These are phyloP conservation scores for Fragaria nilgerrensis DNA, from an alignment of 306 rosid genomes.

Conservation along the genomic window DNA sequence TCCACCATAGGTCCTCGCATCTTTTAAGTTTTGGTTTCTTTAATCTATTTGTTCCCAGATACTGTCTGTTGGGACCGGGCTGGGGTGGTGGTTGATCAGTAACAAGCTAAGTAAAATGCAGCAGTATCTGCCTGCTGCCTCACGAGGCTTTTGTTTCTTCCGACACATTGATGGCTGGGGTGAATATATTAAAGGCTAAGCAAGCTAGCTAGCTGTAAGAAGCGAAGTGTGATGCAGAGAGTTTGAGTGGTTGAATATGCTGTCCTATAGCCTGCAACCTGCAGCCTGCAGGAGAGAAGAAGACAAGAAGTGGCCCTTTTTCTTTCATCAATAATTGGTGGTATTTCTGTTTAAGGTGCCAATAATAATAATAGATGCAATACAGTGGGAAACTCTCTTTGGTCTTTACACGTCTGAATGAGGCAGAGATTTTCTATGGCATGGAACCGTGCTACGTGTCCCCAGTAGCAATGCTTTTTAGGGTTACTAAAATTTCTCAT, in stretches of 20 bases:
- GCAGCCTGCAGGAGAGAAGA: conserved; percentile 7
- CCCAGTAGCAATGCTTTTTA: conserved; percentile 31
- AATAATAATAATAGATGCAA: conserved; percentile 43
- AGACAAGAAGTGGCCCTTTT: conserved; percentile 11
- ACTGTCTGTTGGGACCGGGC: background rate
- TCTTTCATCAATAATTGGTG: conserved; percentile 47
- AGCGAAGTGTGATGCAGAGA: conserved; percentile 4
- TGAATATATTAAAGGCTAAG: background rate
- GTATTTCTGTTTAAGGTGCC: conserved; percentile 20
- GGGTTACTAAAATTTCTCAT: background rate
- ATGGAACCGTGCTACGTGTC: conserved; percentile 51
- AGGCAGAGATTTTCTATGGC: conserved; percentile 34
- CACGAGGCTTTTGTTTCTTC: background rate
- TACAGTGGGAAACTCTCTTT: conserved; percentile 51
- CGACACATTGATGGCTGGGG: background rate
- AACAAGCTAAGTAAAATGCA: background rate
- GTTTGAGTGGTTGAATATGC: conserved; percentile 17
- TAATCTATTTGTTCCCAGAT: background rate
- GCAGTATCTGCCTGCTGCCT: background rate
- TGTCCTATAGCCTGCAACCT: background rate
- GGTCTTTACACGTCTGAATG: conserved; percentile 49
- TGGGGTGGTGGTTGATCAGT: background rate
- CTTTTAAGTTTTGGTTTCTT: background rate
- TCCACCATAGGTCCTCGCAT: background rate
- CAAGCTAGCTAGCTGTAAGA: background rate